phyloP scores from a whole-genome alignment of 192 early-diverging fungal genomes.

The Radiomyces spectabilis region DNA sequence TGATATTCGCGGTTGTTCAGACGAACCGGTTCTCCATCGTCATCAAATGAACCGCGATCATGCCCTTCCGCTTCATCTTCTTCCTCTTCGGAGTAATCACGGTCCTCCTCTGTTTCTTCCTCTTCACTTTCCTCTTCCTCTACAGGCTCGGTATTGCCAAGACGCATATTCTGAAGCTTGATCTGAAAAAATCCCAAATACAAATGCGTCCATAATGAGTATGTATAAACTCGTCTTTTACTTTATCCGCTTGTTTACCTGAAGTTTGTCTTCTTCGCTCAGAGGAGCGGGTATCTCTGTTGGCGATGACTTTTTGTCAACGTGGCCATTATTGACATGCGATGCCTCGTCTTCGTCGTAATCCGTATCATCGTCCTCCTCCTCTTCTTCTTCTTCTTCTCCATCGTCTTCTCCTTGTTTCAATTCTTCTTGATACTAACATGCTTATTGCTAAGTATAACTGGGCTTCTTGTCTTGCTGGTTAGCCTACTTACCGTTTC shows the following conservation, averaged over 20 bases:
- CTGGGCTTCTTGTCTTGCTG: no score
- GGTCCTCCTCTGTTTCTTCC: conserved; percentile 8
- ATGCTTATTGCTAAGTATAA: no score
- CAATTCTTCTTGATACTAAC: conserved; percentile 19
- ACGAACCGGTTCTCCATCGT: conserved; percentile 4
- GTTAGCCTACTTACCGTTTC: conserved; percentile 53
- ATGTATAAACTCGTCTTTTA: conserved; percentile 2
- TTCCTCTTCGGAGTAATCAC: not conserved
- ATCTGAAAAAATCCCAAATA: no score
- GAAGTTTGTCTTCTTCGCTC: conserved; percentile 19
- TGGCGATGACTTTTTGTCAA: no score
- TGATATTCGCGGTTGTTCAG: conserved; percentile 43
- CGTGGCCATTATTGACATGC: conserved; percentile 1
- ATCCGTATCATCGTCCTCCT: conserved; percentile 26
- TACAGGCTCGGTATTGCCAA: conserved; percentile 12
- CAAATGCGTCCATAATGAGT: no score
- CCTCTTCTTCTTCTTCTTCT: conserved; percentile 22
- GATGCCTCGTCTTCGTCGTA: conserved; percentile 9
- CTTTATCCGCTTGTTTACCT: not conserved
- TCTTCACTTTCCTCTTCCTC: conserved; percentile 4
- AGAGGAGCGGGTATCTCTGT: not conserved
- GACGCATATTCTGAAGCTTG: conserved; percentile 13
- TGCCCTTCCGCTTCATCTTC: not conserved
- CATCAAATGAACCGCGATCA: not conserved
- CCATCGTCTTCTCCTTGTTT: conserved; percentile 20